Percentiles rank a stretch among this genome's conserved stretches.
phyloP scores from a whole-genome alignment of 1,284 basidiomycete genomes.

The Moesziomyces parantarcticus region DNA sequence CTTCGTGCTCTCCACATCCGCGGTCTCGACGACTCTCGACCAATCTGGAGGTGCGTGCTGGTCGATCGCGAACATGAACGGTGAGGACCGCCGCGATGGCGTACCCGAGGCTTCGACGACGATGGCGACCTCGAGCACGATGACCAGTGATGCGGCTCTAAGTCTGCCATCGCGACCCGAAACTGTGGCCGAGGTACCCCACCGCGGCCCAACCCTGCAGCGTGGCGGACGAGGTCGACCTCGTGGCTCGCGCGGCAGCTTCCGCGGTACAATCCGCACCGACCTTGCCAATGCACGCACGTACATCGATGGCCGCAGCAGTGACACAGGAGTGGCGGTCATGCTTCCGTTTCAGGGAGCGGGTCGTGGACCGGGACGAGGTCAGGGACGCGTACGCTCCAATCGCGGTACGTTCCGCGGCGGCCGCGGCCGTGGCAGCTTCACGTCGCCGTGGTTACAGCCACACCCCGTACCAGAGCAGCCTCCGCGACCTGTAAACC shows the following conservation, averaged over 20 bases:
- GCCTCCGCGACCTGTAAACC: no score
- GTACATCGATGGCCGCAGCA: background rate
- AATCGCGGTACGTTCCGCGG: background rate
- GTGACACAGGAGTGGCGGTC: background rate
- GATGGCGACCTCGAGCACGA: no score
- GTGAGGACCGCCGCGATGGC: background rate
- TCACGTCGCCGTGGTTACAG: background rate
- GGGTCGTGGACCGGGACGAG: background rate
- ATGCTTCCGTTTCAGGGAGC: background rate
- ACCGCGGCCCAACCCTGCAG: background rate
- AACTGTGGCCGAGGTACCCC: background rate
- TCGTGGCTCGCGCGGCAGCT: background rate
- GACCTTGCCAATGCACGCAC: background rate
- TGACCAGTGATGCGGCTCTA: no score
- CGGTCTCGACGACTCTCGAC: background rate
- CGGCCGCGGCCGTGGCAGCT: no score
- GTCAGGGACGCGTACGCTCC: no score
- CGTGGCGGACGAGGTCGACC: constrained; percentile 3
- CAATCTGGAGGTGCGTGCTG: no score
- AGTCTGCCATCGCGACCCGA: constrained; percentile 11
- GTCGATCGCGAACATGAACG: background rate
- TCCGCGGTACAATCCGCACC: background rate
- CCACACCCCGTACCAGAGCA: background rate
- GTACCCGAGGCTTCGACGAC: background rate
- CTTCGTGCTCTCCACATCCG: no score